Conservation (phyloP, 768 basidiomycete species). For the Pisolithus albus region DNA sequence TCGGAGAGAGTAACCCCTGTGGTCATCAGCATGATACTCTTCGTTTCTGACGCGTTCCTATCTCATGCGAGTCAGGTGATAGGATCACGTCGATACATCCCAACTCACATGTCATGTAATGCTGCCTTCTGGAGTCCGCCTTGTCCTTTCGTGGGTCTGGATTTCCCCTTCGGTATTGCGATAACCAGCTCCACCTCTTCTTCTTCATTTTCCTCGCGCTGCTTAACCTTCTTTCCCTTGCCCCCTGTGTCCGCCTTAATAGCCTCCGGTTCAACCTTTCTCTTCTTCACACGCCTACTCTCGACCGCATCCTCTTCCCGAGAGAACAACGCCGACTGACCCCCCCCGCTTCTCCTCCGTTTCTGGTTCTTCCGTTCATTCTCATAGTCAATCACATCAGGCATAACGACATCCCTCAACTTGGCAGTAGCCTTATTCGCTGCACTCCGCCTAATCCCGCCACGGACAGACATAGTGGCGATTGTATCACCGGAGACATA, state of each 20-base stretch:
- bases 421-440: constrained; percentile 43
- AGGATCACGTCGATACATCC: neutral
- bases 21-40: constrained; percentile 50
- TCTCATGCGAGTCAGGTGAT: neutral
- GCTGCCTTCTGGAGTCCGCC: constrained; percentile 4
- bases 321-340: constrained; percentile 16
- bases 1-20: constrained; percentile 59
- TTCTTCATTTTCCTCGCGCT: constrained; percentile 16
- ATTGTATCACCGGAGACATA: constrained; percentile 11
- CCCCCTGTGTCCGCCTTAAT: constrained; percentile 10
- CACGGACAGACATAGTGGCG: constrained; percentile 9
- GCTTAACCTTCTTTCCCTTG: constrained; percentile 11
- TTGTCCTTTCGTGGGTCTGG: constrained; percentile 7
- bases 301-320: constrained; percentile 9
- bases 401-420: constrained; percentile 57
- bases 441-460: constrained; percentile 41
- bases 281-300: constrained; percentile 13
- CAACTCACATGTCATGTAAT: neutral
- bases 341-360: constrained; percentile 27
- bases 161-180: constrained; percentile 8
- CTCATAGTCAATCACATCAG: constrained; percentile 65
- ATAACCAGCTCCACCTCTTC: constrained; percentile 21
- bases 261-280: constrained; percentile 13
- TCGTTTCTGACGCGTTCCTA: constrained; percentile 6
- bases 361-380: constrained; percentile 49